phyloP scores from a whole-genome alignment of 1,139 yeast species.

The Pichia sp. region DNA sequence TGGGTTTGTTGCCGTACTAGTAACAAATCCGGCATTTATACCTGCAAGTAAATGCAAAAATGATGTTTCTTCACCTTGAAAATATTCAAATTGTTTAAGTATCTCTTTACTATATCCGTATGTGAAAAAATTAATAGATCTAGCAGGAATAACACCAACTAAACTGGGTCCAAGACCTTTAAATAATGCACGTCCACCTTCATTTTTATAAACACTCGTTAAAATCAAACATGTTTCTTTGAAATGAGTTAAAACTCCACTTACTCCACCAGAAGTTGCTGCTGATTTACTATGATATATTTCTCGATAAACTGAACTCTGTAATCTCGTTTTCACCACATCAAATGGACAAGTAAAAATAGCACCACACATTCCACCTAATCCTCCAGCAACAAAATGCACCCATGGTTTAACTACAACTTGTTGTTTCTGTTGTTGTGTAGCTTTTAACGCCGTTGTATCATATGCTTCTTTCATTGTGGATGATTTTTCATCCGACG shows the following conservation, averaged over 20 bases:
- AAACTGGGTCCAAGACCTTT: slow-evolving; percentile 94
- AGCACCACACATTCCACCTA: slow-evolving; percentile 98
- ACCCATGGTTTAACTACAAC: slow-evolving; percentile 71
- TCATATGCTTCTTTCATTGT: slow-evolving; percentile 32
- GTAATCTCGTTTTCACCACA: slow-evolving; percentile 92
- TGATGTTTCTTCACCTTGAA: slow-evolving; percentile 76
- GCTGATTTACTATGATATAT: slow-evolving; percentile 21
- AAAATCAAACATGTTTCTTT: slow-evolving; percentile 76
- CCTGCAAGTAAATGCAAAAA: slow-evolving; percentile 86
- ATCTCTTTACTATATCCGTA: slow-evolving; percentile 87
- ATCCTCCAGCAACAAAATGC: slow-evolving; percentile 97
- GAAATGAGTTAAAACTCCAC: slow-evolving; percentile 46
- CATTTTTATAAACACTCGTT: slow-evolving; percentile 58
- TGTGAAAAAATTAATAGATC: slow-evolving; percentile 94
- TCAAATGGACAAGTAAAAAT: slow-evolving; percentile 90
- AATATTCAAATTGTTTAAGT: slow-evolving; percentile 50
- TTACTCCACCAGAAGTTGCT: not conserved
- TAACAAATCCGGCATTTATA: slow-evolving; percentile 88
- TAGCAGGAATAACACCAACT: slow-evolving; percentile 98
- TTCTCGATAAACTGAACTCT: slow-evolving; percentile 59
- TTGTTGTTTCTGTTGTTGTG: slow-evolving; percentile 11
- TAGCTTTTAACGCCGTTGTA: not conserved
- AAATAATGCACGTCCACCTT: slow-evolving; percentile 82
- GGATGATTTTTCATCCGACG: slow-evolving; percentile 62
- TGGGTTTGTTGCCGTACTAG: slow-evolving; percentile 99